A percentile compares a stretch with the other conserved stretches of the same genome.
phyloP scores from a whole-genome alignment of 768 basidiomycete species.

The Butyriboletus loyo region DNA sequence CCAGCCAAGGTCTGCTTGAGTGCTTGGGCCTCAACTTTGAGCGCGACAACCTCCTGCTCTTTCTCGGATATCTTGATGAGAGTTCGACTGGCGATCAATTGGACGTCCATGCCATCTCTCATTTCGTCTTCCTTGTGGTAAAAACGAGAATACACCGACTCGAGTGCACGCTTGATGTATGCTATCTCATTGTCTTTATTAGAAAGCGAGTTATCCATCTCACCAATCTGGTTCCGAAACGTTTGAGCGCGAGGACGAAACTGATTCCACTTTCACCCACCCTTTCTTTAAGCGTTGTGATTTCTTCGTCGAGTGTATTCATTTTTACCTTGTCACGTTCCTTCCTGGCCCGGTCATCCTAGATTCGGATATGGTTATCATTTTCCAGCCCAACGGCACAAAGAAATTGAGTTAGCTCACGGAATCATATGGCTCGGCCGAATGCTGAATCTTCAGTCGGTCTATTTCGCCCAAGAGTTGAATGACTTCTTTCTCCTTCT shows the following conservation, averaged over 20 bases:
- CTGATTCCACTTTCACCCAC: slow-evolving; percentile 36
- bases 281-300: slow-evolving; percentile 65
- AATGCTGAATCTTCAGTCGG: slow-evolving; percentile 55
- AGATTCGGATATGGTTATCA: background rate
- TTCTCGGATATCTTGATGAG: slow-evolving; percentile 68
- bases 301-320: slow-evolving; percentile 71
- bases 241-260: background rate
- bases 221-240: slow-evolving; percentile 42
- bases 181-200: slow-evolving; percentile 70
- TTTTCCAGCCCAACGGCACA: background rate
- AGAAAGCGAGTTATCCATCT: slow-evolving; percentile 45
- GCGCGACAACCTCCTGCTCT: slow-evolving; percentile 57
- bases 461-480: slow-evolving; percentile 73
- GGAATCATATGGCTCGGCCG: slow-evolving; percentile 53
- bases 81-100: slow-evolving; percentile 63
- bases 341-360: slow-evolving; percentile 73
- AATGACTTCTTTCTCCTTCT: slow-evolving; percentile 82
- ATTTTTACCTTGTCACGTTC: slow-evolving; percentile 75
- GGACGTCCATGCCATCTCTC: slow-evolving; percentile 57
- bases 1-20: slow-evolving; percentile 50
- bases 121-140: slow-evolving; percentile 47
- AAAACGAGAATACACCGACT: slow-evolving; percentile 84
- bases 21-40: slow-evolving; percentile 48
- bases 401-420: slow-evolving; percentile 38
- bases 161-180: slow-evolving; percentile 81